Evolutionary conservation across 108 stramenopile genomes (phyloP).

Genomic region (Nannochloropsis salina): DNA sequence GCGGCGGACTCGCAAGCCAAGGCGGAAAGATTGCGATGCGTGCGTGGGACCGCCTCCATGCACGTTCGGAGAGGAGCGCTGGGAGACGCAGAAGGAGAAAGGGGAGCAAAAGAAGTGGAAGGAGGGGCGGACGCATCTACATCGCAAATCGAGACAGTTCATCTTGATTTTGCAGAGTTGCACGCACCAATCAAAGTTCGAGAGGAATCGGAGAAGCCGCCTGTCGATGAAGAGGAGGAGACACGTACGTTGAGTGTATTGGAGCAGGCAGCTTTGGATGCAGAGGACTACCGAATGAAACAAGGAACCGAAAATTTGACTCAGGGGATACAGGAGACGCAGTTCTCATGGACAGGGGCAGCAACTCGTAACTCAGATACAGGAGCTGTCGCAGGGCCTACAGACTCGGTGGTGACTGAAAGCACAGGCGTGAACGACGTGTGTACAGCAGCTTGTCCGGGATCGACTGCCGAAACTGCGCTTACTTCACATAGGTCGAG

Average conservation of each 20-base stretch:
- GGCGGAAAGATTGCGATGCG: constrained; percentile 21
- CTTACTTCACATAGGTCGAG: too few species aligned
- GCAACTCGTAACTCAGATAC: too few species aligned
- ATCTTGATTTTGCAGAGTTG: background rate
- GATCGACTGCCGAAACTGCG: too few species aligned
- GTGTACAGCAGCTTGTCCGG: too few species aligned
- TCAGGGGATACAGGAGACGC: too few species aligned
- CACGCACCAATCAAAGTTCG: background rate
- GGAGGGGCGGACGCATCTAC: constrained; percentile 3
- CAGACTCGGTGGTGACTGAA: too few species aligned
- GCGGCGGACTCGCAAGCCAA: constrained; percentile 30
- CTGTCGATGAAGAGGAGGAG: background rate
- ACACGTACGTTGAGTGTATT: background rate
- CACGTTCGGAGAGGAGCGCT: background rate
- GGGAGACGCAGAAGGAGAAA: constrained; percentile 21
- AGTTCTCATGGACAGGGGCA: too few species aligned
- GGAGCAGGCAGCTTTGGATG: background rate
- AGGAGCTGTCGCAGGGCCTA: too few species aligned
- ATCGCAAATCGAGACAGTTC: constrained; percentile 17
- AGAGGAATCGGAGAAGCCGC: background rate
- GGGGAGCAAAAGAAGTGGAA: constrained; percentile 10
- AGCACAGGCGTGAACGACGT: too few species aligned
- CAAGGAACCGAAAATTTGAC: background rate
- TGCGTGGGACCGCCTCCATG: background rate
- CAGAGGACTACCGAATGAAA: constrained; percentile 4